Base-by-base conservation (phyloP, 495 filamentous ascomycete species). In the Cryomyces minteri region DNA sequence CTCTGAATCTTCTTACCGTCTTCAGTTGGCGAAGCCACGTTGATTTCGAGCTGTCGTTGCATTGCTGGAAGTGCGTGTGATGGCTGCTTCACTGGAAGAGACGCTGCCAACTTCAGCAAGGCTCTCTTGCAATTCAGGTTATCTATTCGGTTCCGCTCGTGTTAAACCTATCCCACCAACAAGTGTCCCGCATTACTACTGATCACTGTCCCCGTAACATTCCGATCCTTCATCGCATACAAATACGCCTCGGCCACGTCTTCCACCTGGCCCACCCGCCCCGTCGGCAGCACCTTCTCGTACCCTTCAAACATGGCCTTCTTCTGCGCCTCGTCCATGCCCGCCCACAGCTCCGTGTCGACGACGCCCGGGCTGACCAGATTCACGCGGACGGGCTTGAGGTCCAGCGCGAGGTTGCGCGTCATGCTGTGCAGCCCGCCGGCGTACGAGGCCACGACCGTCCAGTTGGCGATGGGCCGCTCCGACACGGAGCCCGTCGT, bases 191-290 rank as follows among this genome's bases (percentile, higher is more conserved):
- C 40, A 29, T 41, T 41, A 18, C 10, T 41, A 12, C 28, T 30
- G 8, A 41, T n/a, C 9, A 41, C 4, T 2, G 9, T 41, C 9
- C 73, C 76, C 6, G 72, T 75, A 10, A 58, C 61, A 58, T 68
- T 69, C 36, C 49, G 48, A 62, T 82, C 76, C 55, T 69, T 73
- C 74, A 82, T 72, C 5, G 71, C 57, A 57, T 72, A 80, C 40
- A 80, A 36, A 62, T 80, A 82, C 32, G 71, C 67, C 65, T 82
- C 75, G 0, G 72, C 78, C 4, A 74, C 64, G 57, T 80, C 76
- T 52, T 71, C 69, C 8, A 69, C 62, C 49, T 46, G 48, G 0
- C 64, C 79, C 31, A 72, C 50, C 48, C 58, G 53, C 6, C 67
- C 67, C 4, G 67, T 71, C 29, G 70, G 54, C 39, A 51, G 54